Evolutionary conservation across 371 early-diverging fungal genomes (phyloP), one percentile per base, ranked within the genome.

Genomic region (Circinella minor): DNA sequence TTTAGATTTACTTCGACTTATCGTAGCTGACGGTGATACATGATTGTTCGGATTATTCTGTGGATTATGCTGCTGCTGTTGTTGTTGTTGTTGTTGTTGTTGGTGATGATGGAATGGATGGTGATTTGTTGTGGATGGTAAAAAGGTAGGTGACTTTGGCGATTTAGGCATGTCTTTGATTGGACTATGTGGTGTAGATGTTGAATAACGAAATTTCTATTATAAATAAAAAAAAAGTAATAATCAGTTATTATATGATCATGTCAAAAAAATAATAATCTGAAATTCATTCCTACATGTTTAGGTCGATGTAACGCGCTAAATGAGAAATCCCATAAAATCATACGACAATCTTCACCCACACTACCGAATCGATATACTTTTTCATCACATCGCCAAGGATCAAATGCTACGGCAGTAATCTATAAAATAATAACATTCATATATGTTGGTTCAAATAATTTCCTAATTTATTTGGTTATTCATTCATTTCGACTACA

Each of bases 291-390:
- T 72, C 86, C 77, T 88, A 90, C 90, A 37, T 79, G 80, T 69
- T 91, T 90, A 37, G 92, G 93, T 55, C 89, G 87, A 73, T 93
- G 92, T 37, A 97, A 73, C 5, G 93, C 91, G 37, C 86, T 82
- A 20, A 92, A 86, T 39, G 95, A 93, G 73, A 98, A 97, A 74
- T 98, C 98, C 98, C 98, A 98, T 15, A 98, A 73, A 18, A 95
- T 80, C 20, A 98, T 73, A 65, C 89, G 86, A 3, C 93, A 90
- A 67, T 98, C 98, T 60, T 98, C 98, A 4, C 96, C 96, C 3
- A 97, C 95, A 65, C 94, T 94, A 47, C 91, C 95, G 74, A 98
- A 93, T 27, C 98, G 83, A 76, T 95, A 97, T 20, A 89, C 91
- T 11, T 88, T 78, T 11, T 92, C 94, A 67, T 93, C 93, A 70